Evolutionary conservation across 2,329 filamentous ascomycete genomes (phyloP), one percentile per base, ranked within the genome.

Genomic region (Talaromyces sp.): DNA sequence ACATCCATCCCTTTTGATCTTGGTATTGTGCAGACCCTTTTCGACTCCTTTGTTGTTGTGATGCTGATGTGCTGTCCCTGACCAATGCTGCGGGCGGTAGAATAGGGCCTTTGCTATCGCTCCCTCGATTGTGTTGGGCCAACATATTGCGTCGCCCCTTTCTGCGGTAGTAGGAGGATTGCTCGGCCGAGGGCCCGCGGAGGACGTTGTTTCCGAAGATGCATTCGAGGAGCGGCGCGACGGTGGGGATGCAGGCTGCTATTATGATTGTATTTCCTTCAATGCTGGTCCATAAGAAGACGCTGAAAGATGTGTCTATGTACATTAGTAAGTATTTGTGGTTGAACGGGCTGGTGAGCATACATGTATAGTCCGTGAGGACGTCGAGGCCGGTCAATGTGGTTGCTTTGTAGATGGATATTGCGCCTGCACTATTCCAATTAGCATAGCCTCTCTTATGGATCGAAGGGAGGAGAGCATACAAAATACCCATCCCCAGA

Each of bases 341-440:
- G 22, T 6, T 4, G 8, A 50, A 3, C 14, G 7, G n/a, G 7
- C 1, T 13, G 43, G 24, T 22, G n/a, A n/a, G 24, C 50, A 14
- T 58, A 66, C 65, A 66, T 33, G 62, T 66, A 62, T 60, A 66
- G n/a, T 66, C 65, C 3, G 54, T 16, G 35, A 65, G 68, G 14
- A 72, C 65, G 2, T 69, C 70, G 3, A 78, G 67, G 1, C 69
- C 69, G 6, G 72, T 69, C 9, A 77, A 52, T 14, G 72, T 71
- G 0, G 72, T 73, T 49, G 74, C 74, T 63, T 78, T 78, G 60
- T 75, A 68, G 19, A 76, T 72, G 10, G 74, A 73, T 60, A 76
- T 71, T 1, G 69, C 73, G 37, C 69, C 71, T 11, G 71, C 76
- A 72, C 70, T 80, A 13, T 27, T n/a, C 5, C 24, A 6, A 45